Percentiles rank a stretch among this genome's conserved stretches.
These are phyloP conservation scores for Mycena sp. DNA, from an alignment of 1,284 basidiomycete species.

Conservation along the genomic window DNA sequence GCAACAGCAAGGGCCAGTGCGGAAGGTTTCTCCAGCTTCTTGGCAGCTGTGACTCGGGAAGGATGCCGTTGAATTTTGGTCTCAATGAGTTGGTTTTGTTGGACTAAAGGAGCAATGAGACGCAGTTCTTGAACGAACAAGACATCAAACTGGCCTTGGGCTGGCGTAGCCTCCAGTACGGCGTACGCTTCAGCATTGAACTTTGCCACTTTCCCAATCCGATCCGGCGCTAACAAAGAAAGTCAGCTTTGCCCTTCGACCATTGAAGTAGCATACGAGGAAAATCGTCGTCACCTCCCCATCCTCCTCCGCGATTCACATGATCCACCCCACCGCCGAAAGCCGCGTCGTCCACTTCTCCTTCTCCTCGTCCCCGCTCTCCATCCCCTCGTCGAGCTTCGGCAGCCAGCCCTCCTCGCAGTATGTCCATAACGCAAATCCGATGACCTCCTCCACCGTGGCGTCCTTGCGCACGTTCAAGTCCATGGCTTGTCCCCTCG, in stretches of 20 bases:
- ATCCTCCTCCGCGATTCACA: conserved; percentile 96
- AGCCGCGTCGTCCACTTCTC: conserved; percentile 66
- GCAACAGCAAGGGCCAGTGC: conserved; percentile 39
- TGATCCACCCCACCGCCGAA: conserved; percentile 90
- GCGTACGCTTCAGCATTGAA: conserved; percentile 95
- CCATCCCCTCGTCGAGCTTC: conserved; percentile 73
- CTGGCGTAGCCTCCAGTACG: conserved; percentile 76
- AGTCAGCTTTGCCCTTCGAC: conserved; percentile 2
- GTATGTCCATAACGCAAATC: conserved; percentile 91
- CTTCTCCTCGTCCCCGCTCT: conserved; percentile 70
- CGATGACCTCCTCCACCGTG: conserved; percentile 95
- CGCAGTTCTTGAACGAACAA: background rate
- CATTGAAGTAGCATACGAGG: conserved; percentile 70
- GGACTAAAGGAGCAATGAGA: conserved; percentile 57
- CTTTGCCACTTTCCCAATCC: conserved; percentile 85
- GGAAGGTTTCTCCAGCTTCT: conserved; percentile 54
- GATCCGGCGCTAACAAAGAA: conserved; percentile 80
- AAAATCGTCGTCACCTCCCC: conserved; percentile 98
- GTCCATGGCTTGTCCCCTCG: conserved; percentile 64
- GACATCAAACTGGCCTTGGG: conserved; percentile 70
- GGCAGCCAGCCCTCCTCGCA: conserved; percentile 90
- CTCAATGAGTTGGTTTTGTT: conserved; percentile 84
- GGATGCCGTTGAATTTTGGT: conserved; percentile 80
- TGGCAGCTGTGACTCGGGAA: conserved; percentile 72
- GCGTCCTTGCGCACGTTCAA: conserved; percentile 88